Conservation (phyloP, 805 yeast genomes). For the Kluyveromyces nonfermentans region DNA sequence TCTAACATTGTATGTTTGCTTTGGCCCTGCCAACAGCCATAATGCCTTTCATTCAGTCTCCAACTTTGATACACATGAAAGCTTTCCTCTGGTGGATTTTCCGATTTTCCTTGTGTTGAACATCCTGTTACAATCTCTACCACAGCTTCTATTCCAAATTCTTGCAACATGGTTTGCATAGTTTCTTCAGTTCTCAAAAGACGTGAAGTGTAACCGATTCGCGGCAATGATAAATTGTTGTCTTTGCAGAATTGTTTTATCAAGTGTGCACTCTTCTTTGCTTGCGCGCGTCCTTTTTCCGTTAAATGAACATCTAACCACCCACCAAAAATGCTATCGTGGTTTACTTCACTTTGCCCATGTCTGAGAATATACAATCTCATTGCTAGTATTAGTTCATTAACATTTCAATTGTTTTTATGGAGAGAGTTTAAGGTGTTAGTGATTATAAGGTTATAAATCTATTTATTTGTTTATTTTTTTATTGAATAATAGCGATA, state of each 20-base stretch:
- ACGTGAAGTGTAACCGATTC: conserved; percentile 60
- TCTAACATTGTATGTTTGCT: conserved; percentile 58
- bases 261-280: conserved; percentile 52
- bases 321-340: conserved; percentile 69
- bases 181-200: conserved; percentile 69
- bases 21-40: conserved; percentile 74
- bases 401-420: too few relatives aligned
- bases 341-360: conserved; percentile 77
- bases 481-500: too few relatives aligned
- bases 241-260: conserved; percentile 33
- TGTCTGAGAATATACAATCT: conserved; percentile 48
- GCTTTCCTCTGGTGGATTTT: conserved; percentile 39
- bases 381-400: too few relatives aligned
- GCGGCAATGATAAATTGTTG: conserved; percentile 33
- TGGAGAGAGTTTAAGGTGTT: too few relatives aligned
- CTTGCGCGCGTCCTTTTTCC: conserved; percentile 58
- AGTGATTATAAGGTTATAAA: too few relatives aligned
- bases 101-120: conserved; percentile 3
- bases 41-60: conserved; percentile 80
- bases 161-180: conserved; percentile 52
- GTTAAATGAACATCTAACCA: conserved; percentile 75
- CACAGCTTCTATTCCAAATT: conserved; percentile 28
- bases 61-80: conserved; percentile 55
- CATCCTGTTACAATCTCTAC: conserved; percentile 17
- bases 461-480: too few relatives aligned